Evolutionary conservation across 2,329 filamentous ascomycete species (phyloP).

Genomic region (Curvularia spicifera): DNA sequence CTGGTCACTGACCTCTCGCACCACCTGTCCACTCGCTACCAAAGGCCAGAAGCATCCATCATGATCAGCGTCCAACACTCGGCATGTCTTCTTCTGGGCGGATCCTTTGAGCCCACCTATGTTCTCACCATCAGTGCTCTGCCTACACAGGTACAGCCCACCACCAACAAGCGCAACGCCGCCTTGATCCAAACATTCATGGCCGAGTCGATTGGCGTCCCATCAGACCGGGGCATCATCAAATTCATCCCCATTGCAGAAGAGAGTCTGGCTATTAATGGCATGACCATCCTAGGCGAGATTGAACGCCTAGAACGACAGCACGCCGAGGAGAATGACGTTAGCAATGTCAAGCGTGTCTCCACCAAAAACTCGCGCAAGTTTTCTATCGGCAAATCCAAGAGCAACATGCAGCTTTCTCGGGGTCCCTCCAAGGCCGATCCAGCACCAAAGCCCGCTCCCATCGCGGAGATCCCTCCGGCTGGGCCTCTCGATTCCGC

Average conservation of each 20-base stretch:
- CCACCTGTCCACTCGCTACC: slow-evolving; percentile 76
- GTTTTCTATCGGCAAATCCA: slow-evolving; percentile 44
- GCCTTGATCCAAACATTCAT: slow-evolving; percentile 78
- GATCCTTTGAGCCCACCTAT: slow-evolving; percentile 80
- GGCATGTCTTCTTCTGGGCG: slow-evolving; percentile 75
- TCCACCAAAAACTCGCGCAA: slow-evolving; percentile 48
- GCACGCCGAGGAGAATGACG: slow-evolving; percentile 50
- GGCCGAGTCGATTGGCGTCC: slow-evolving; percentile 71
- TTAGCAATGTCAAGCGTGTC: slow-evolving; percentile 51
- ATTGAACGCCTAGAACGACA: slow-evolving; percentile 65
- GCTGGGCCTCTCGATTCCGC: slow-evolving; percentile 47
- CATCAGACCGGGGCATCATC: slow-evolving; percentile 71
- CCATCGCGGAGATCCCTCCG: slow-evolving; percentile 43
- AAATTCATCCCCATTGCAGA: slow-evolving; percentile 74
- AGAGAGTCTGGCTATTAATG: slow-evolving; percentile 73
- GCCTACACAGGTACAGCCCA: slow-evolving; percentile 70
- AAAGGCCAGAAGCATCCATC: slow-evolving; percentile 74
- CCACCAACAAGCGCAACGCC: slow-evolving; percentile 81
- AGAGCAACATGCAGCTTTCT: slow-evolving; percentile 48
- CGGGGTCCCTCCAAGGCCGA: slow-evolving; percentile 42
- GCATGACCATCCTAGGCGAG: slow-evolving; percentile 72
- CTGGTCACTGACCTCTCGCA: slow-evolving; percentile 77
- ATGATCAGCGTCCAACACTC: slow-evolving; percentile 79
- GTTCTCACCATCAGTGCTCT: slow-evolving; percentile 75
- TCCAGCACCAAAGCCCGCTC: slow-evolving; percentile 31